Evolutionary conservation across 129 eudicot species (phyloP).

Genomic region (Arctium lappa): DNA sequence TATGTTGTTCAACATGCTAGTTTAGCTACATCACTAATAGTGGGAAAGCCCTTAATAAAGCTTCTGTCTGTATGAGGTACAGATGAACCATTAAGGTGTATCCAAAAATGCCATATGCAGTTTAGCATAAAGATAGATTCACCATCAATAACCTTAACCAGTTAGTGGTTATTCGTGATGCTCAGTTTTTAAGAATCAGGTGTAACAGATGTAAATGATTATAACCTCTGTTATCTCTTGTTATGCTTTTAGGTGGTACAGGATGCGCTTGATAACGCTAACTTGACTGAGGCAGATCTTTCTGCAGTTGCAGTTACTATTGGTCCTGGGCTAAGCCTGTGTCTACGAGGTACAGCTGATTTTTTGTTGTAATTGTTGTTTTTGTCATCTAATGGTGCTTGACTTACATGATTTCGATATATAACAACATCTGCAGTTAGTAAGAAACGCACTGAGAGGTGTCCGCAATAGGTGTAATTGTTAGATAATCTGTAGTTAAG

Average conservation of each 20-base stretch:
- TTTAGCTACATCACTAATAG: background rate
- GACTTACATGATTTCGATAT: background rate
- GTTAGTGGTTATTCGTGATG: background rate
- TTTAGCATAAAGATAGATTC: background rate
- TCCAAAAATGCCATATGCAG: constrained; percentile 4
- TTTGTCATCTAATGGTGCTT: background rate
- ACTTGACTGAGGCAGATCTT: constrained; percentile 62
- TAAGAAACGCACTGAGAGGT: too few species aligned
- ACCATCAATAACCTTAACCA: constrained; percentile 7
- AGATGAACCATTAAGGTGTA: background rate
- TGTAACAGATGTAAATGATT: constrained; percentile 5
- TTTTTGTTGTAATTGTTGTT: background rate
- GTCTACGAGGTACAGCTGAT: constrained; percentile 66
- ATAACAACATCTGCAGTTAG: background rate
- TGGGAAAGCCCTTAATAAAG: background rate
- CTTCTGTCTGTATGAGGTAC: background rate
- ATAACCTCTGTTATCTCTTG: background rate
- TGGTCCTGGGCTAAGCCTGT: constrained; percentile 96
- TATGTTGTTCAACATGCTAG: background rate
- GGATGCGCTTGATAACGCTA: constrained; percentile 90
- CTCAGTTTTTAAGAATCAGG: background rate
- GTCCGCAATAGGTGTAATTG: background rate
- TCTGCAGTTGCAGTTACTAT: constrained; percentile 98
- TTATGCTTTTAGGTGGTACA: constrained; percentile 67
- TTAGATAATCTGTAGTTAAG: background rate